phyloP scores from a whole-genome alignment of 1,284 basidiomycete species.

The Hypsizygus ulmarius region DNA sequence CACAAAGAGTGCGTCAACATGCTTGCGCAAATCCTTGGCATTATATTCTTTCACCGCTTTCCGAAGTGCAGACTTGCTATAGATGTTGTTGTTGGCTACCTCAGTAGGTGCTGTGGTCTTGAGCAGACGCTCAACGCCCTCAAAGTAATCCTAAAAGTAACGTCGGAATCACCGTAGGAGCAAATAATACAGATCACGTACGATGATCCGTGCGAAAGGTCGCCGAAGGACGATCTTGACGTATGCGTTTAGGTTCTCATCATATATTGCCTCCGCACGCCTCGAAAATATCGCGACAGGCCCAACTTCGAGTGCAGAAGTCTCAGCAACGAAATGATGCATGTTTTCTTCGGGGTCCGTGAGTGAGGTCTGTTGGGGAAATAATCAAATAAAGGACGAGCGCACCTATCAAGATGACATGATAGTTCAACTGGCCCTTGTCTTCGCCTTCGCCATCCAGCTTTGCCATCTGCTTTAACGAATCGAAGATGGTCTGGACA shows the following conservation, averaged over 20 bases:
- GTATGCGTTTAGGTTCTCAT: slow-evolving; percentile 84
- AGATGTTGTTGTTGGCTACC: slow-evolving; percentile 74
- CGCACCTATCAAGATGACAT: slow-evolving; percentile 92
- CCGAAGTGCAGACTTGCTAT: slow-evolving; percentile 76
- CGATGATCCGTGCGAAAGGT: slow-evolving; percentile 86
- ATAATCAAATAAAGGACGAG: slow-evolving; percentile 1
- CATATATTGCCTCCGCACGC: slow-evolving; percentile 81
- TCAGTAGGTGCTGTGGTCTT: slow-evolving; percentile 81
- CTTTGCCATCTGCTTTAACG: slow-evolving; percentile 92
- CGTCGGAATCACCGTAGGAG: slow-evolving; percentile 2
- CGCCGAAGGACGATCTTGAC: slow-evolving; percentile 85
- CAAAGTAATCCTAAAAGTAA: slow-evolving; percentile 83
- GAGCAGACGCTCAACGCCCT: slow-evolving; percentile 84
- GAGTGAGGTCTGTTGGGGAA: slow-evolving; percentile 2
- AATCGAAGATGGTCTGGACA: slow-evolving; percentile 87
- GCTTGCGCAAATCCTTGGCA: slow-evolving; percentile 85
- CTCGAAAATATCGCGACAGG: slow-evolving; percentile 70
- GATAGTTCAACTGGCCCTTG: slow-evolving; percentile 95
- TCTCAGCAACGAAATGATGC: slow-evolving; percentile 88
- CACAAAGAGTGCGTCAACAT: slow-evolving; percentile 83
- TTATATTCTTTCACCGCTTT: slow-evolving; percentile 86
- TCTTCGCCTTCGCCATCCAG: slow-evolving; percentile 88
- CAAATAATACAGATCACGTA: slow-evolving; percentile 38
- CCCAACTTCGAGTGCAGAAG: slow-evolving; percentile 65
- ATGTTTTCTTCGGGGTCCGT: slow-evolving; percentile 77